These are phyloP conservation scores for Crithidia expoeki DNA, from an alignment of 208 protist species.

Conservation along the genomic window DNA sequence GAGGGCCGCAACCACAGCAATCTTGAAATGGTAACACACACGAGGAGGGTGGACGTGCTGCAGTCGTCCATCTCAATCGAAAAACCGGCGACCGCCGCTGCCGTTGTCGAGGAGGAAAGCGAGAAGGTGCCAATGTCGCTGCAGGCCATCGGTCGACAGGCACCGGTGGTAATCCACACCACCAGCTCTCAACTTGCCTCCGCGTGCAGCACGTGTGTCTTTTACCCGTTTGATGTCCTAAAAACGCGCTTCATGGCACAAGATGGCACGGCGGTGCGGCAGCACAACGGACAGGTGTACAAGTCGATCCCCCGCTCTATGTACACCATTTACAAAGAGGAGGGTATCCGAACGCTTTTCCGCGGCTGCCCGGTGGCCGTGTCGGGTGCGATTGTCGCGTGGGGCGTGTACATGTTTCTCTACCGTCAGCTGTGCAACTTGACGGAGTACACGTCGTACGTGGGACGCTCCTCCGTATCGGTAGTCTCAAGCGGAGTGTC, in stretches of 20 bases:
- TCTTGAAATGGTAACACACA: background rate
- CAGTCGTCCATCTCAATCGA: slow-evolving; percentile 15
- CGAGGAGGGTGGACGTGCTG: background rate
- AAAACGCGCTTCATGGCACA: slow-evolving; percentile 87
- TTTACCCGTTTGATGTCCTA: slow-evolving; percentile 93
- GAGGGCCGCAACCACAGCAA: background rate
- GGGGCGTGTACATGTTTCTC: slow-evolving; percentile 75
- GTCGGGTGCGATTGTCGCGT: slow-evolving; percentile 45
- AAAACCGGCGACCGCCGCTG: background rate
- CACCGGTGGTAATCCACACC: slow-evolving; percentile 60
- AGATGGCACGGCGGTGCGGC: slow-evolving; percentile 53
- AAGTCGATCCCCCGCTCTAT: slow-evolving; percentile 40
- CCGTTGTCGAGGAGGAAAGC: background rate
- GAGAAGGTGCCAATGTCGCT: slow-evolving; percentile 22
- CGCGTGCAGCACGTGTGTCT: slow-evolving; percentile 62
- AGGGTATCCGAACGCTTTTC: slow-evolving; percentile 56
- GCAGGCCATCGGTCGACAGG: slow-evolving; percentile 40
- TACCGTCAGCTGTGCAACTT: slow-evolving; percentile 68
- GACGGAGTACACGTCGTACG: slow-evolving; percentile 51
- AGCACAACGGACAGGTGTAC: slow-evolving; percentile 68
- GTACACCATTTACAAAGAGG: slow-evolving; percentile 42
- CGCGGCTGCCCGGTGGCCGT: slow-evolving; percentile 57
- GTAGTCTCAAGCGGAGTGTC: slow-evolving; percentile 51
- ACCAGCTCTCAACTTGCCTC: slow-evolving; percentile 72
- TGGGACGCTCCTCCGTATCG: slow-evolving; percentile 47